These are phyloP conservation scores for Erigeron canadensis DNA, from an alignment of 129 eudicot species.

Conservation along the genomic window DNA sequence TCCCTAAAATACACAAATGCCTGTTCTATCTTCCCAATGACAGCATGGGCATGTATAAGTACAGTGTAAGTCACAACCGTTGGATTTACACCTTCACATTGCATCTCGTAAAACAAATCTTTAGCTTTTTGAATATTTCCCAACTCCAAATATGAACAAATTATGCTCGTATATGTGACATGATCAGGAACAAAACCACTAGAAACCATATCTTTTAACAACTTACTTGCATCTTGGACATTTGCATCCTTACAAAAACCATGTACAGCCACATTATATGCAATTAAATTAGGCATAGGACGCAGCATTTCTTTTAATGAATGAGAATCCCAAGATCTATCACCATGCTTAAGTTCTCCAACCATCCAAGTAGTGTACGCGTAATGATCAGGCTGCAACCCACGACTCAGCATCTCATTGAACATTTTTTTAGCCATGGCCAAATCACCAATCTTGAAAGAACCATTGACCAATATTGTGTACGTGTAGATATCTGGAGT, in stretches of 20 bases:
- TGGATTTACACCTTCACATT: slow-evolving; percentile 52
- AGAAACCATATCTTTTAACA: slow-evolving; percentile 46
- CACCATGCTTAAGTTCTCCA: slow-evolving; percentile 54
- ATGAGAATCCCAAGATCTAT: slow-evolving; percentile 22
- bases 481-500: slow-evolving; percentile 60
- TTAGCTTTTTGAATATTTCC: slow-evolving; percentile 51
- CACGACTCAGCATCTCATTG: slow-evolving; percentile 54
- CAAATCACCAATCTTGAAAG: slow-evolving; percentile 47
- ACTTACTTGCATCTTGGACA: slow-evolving; percentile 44
- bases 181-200: slow-evolving; percentile 55
- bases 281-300: slow-evolving; percentile 38
- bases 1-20: slow-evolving; percentile 54
- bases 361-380: slow-evolving; percentile 49
- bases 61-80: slow-evolving; percentile 62
- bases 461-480: slow-evolving; percentile 55
- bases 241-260: slow-evolving; percentile 53
- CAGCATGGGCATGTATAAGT: slow-evolving; percentile 53
- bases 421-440: slow-evolving; percentile 45
- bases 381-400: slow-evolving; percentile 61
- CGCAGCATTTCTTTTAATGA: slow-evolving; percentile 58
- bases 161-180: slow-evolving; percentile 62
- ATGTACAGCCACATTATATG: slow-evolving; percentile 53
- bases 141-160: slow-evolving; percentile 49
- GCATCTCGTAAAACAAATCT: slow-evolving; percentile 53
- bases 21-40: slow-evolving; percentile 43